phyloP scores from a whole-genome alignment of 805 yeast genomes.

The Yarrowia yakushimensis region DNA sequence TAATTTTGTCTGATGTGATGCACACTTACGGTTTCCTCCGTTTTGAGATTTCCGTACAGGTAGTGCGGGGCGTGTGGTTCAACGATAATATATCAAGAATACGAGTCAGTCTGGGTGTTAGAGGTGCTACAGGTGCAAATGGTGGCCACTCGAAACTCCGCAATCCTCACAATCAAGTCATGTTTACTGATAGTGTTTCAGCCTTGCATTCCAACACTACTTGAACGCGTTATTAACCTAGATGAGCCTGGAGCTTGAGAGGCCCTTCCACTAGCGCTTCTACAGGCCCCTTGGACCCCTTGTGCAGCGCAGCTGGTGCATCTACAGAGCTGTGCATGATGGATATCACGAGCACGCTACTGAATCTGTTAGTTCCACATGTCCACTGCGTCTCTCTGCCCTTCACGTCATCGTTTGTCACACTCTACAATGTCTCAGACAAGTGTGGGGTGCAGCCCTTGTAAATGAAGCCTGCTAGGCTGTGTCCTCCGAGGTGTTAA shows the following conservation, averaged over 20 bases:
- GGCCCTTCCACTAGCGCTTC: too few species aligned
- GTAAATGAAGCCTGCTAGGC: neutral
- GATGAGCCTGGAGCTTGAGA: neutral
- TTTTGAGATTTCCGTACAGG: too few species aligned
- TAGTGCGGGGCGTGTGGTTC: neutral
- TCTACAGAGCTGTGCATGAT: too few species aligned
- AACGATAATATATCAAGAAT: neutral
- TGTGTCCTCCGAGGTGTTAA: too few species aligned
- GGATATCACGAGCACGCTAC: too few species aligned
- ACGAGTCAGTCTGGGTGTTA: too few species aligned
- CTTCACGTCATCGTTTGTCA: neutral
- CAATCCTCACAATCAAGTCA: neutral
- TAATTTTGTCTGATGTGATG: constrained; percentile 7
- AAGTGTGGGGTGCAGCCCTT: constrained; percentile 20
- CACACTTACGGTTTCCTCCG: constrained; percentile 1
- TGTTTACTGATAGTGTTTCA: neutral
- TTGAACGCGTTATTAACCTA: neutral
- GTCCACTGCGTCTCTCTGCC: neutral
- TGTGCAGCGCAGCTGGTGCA: too few species aligned
- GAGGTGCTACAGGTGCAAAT: too few species aligned
- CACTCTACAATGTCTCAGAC: neutral
- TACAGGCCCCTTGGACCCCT: too few species aligned
- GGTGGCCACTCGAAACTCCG: too few species aligned
- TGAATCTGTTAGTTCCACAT: neutral
- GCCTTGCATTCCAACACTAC: constrained; percentile 4